These are phyloP conservation scores for Boletellus ananiceps DNA, from an alignment of 768 basidiomycete species.

Conservation along the genomic window DNA sequence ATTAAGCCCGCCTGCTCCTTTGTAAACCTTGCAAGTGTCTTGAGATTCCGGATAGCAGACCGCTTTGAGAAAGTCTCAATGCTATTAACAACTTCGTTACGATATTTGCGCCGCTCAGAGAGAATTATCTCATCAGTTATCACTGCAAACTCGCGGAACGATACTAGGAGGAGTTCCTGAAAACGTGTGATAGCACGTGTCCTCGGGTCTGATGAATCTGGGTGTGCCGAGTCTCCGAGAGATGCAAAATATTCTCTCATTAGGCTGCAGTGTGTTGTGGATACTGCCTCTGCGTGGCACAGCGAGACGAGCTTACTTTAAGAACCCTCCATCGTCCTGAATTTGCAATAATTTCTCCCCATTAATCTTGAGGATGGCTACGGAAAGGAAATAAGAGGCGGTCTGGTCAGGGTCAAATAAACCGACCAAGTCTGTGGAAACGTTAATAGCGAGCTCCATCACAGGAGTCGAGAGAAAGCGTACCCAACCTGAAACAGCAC, in stretches of 20 bases:
- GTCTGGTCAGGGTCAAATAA: not conserved
- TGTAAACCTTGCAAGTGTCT: constrained; percentile 69
- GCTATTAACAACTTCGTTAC: constrained; percentile 84
- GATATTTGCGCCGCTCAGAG: constrained; percentile 77
- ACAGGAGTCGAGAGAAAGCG: constrained; percentile 8
- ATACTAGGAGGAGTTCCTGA: constrained; percentile 93
- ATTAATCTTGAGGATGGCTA: constrained; percentile 96
- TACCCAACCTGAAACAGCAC: constrained; percentile 98
- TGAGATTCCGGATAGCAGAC: constrained; percentile 82
- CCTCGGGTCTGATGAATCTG: constrained; percentile 80
- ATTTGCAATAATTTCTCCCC: constrained; percentile 87
- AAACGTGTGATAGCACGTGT: constrained; percentile 93
- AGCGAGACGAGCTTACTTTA: constrained; percentile 57
- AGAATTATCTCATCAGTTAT: constrained; percentile 95
- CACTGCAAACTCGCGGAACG: constrained; percentile 95
- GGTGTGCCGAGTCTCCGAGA: constrained; percentile 91
- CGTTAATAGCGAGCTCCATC: constrained; percentile 7
- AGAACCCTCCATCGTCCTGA: constrained; percentile 95
- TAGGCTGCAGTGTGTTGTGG: constrained; percentile 43
- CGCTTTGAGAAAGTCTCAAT: constrained; percentile 95
- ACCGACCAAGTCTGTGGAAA: constrained; percentile 52
- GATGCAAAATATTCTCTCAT: constrained; percentile 96
- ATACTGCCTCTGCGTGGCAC: not conserved
- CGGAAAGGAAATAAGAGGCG: constrained; percentile 9
- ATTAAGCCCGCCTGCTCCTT: constrained; percentile 86